Base-by-base conservation (phyloP, 2,329 filamentous ascomycete species). In the Geosmithia flava region DNA sequence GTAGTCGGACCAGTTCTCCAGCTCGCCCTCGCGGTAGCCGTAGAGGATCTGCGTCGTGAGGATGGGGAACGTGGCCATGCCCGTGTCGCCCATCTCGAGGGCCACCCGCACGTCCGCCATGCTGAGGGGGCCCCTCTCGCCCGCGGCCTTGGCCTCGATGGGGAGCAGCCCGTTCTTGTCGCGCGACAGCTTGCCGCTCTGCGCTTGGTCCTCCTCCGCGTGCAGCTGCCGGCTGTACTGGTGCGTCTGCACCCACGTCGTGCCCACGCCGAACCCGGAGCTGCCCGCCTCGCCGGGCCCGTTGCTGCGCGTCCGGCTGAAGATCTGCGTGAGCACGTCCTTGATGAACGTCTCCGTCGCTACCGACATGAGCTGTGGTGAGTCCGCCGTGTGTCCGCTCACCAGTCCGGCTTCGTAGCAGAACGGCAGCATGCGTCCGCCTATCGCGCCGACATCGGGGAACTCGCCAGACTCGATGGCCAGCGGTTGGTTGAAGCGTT, bases 81-180 rank as follows among this genome's bases (percentile, higher is more conserved):
- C 83, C 23, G 77, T 79, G 48, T 93, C 86, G 13, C 84, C 81
- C 53, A 95, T 75, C 50, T 85, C 79, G 16, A 95, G 63, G 1
- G 87, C 81, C 3, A 95, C 69, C 39, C 85, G 76, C 45, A 96
- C 65, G 61, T 96, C 91, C 17, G 82, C 80, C 67, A 91, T 83
- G 15, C 81, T 81, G 1, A 96, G 66, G 1, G 86, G 80, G 6
- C 81, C 77, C 40, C 88, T 74, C 55, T 84, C 80, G 48, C 78
- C 78, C 16, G 85, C 82, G 47, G 84, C 83, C 59, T 85, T 88
- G 3, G 85, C 79, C 63, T 96, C 89, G 37, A 89, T 69, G 0
- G 90, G 91, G 6, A 96, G 67, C 27, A 95, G 66, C 1, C 89
- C 89, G 45, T 78, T 83, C 51, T 85, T 83, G 50, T 89, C 86